Evolutionary conservation across 495 filamentous ascomycete species (phyloP).

Genomic region (Trypethelium eluteriae): DNA sequence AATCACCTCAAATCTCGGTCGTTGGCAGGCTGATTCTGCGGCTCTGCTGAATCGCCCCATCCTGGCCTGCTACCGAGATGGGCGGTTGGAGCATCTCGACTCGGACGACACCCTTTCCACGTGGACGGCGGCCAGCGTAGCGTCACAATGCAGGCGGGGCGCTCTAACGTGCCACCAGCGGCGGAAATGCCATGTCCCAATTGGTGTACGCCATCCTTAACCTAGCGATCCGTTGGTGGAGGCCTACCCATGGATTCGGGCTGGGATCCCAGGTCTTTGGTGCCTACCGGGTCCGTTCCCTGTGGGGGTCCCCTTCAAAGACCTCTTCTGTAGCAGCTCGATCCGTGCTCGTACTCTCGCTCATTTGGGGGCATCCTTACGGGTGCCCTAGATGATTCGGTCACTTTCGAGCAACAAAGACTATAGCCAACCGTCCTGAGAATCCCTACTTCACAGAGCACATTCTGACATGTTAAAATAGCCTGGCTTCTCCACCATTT

Average conservation of each 20-base stretch:
- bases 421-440: not conserved
- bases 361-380: not conserved
- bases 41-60: not conserved
- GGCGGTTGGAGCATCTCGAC: not conserved
- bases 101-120: not conserved
- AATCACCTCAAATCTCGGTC: not conserved
- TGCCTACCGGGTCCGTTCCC: not conserved
- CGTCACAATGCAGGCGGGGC: constrained; percentile 8
- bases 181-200: constrained; percentile 4
- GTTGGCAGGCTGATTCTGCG: not conserved
- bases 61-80: not conserved
- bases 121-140: constrained; percentile 7
- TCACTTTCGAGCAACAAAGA: not conserved
- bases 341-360: not conserved
- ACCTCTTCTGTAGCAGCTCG: constrained; percentile 1
- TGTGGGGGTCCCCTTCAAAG: constrained; percentile 6
- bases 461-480: no score
- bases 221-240: constrained; percentile 1
- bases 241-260: constrained; percentile 4
- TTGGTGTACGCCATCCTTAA: not conserved
- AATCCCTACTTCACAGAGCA: not conserved
- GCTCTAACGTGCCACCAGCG: not conserved
- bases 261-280: constrained; percentile 11
- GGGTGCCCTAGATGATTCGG: not conserved
- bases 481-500: no score